These are phyloP conservation scores for Clitopilus hobsonii DNA, from an alignment of 768 basidiomycete genomes.

Conservation along the genomic window DNA sequence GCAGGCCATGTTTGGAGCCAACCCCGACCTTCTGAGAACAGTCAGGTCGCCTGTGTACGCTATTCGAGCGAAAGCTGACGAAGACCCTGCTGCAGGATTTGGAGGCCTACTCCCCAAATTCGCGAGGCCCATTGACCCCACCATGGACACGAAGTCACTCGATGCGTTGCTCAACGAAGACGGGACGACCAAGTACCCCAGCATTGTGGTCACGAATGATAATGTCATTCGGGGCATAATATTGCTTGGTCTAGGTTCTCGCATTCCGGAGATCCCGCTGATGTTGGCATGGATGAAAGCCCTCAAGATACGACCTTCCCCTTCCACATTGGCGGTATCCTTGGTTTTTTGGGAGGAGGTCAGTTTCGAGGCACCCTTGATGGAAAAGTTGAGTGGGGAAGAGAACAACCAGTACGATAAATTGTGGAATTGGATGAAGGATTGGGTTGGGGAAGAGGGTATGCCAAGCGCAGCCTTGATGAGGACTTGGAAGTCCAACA, in stretches of 20 bases:
- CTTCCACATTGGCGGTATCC: constrained; percentile 51
- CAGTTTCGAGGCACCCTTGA: constrained; percentile 52
- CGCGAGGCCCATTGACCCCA: constrained; percentile 10
- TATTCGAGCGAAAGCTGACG: constrained; percentile 20
- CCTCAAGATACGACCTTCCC: constrained; percentile 47
- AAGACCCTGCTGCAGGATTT: constrained; percentile 11
- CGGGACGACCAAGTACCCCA: constrained; percentile 17
- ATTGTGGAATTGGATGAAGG: constrained; percentile 47
- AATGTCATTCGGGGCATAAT: constrained; percentile 58
- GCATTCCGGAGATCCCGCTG: constrained; percentile 58
- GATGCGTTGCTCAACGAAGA: constrained; percentile 17
- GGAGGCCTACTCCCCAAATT: constrained; percentile 5
- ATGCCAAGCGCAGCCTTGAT: constrained; percentile 37
- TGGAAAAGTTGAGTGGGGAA: constrained; percentile 37
- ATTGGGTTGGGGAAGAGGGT: constrained; percentile 49
- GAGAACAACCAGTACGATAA: constrained; percentile 36
- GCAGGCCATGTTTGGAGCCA: constrained; percentile 53
- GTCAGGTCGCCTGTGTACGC: constrained; percentile 20
- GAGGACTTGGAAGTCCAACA: neutral
- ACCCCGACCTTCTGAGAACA: constrained; percentile 7
- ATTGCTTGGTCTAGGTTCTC: constrained; percentile 48
- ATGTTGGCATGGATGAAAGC: constrained; percentile 72
- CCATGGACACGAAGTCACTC: constrained; percentile 16
- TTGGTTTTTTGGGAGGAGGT: constrained; percentile 74
- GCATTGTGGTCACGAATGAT: constrained; percentile 39